These are phyloP conservation scores for Cyberlindnera saturnus DNA, from an alignment of 805 yeast species.

Conservation along the genomic window DNA sequence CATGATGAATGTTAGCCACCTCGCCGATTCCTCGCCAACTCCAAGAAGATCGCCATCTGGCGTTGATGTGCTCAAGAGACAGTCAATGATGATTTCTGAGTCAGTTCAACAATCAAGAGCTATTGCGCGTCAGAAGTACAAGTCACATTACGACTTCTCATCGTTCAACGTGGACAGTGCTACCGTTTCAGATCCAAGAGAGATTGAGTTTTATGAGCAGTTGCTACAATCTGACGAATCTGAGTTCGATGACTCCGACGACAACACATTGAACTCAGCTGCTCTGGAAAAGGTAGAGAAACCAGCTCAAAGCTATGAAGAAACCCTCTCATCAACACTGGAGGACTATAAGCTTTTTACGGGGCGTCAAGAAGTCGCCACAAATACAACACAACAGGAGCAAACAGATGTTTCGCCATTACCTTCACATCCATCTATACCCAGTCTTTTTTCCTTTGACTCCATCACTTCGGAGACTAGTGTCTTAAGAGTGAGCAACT, in stretches of 20 bases:
- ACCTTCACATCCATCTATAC: constrained; percentile 13
- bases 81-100: not conserved
- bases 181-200: constrained; percentile 15
- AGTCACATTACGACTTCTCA: constrained; percentile 12
- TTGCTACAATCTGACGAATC: not conserved
- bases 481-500: constrained; percentile 14
- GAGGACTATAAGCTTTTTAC: constrained; percentile 21
- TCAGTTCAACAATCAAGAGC: not conserved
- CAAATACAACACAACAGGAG: not conserved
- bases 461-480: constrained; percentile 13
- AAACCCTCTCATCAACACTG: constrained; percentile 12
- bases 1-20: not conserved
- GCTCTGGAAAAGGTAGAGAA: not conserved
- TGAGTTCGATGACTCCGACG: constrained; percentile 1
- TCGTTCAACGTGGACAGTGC: constrained; percentile 4
- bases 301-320: not conserved
- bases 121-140: constrained; percentile 5
- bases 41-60: not conserved
- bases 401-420: not conserved
- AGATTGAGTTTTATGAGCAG: constrained; percentile 17
- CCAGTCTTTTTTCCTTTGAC: constrained; percentile 12
- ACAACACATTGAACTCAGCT: not conserved
- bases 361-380: not conserved
- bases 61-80: not conserved
- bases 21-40: not conserved